These are phyloP conservation scores for Fusarium palustre DNA, from an alignment of 2,329 filamentous ascomycete species.

Conservation along the genomic window DNA sequence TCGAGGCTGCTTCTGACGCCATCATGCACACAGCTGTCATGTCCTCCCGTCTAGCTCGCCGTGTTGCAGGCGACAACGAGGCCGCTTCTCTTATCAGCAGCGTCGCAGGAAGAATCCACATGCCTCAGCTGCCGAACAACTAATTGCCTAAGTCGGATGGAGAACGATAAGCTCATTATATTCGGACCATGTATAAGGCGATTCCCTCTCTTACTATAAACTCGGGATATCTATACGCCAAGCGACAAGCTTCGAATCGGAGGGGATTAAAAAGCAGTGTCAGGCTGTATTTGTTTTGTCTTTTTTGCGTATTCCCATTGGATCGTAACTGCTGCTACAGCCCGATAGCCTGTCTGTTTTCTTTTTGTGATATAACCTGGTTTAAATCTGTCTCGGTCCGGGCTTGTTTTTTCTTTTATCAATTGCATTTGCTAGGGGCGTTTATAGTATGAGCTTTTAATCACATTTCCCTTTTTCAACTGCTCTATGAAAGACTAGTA, in stretches of 20 bases:
- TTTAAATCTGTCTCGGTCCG: slow-evolving; percentile 33
- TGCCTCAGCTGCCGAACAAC: slow-evolving; percentile 44
- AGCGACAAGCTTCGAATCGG: slow-evolving; percentile 5
- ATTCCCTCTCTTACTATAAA: not conserved
- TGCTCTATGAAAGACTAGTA: not conserved
- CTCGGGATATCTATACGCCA: slow-evolving; percentile 6
- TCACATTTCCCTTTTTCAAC: slow-evolving; percentile 38
- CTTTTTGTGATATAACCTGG: slow-evolving; percentile 34
- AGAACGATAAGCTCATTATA: not conserved
- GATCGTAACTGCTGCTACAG: slow-evolving; percentile 32
- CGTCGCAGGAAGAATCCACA: slow-evolving; percentile 40
- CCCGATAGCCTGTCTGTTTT: slow-evolving; percentile 30
- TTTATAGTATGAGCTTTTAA: slow-evolving; percentile 49
- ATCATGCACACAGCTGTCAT: slow-evolving; percentile 42
- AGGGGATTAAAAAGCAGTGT: slow-evolving; percentile 13
- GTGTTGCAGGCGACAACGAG: slow-evolving; percentile 16
- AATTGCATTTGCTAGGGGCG: slow-evolving; percentile 46
- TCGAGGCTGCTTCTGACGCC: slow-evolving; percentile 40
- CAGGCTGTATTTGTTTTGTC: slow-evolving; percentile 25
- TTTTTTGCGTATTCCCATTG: slow-evolving; percentile 40
- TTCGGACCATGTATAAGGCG: not conserved
- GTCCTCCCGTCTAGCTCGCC: slow-evolving; percentile 30
- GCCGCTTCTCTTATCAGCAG: slow-evolving; percentile 30
- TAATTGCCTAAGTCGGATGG: not conserved
- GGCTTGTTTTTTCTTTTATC: slow-evolving; percentile 40